phyloP scores from a whole-genome alignment of 305 asterid genomes.

The Fraxinus albicans region DNA sequence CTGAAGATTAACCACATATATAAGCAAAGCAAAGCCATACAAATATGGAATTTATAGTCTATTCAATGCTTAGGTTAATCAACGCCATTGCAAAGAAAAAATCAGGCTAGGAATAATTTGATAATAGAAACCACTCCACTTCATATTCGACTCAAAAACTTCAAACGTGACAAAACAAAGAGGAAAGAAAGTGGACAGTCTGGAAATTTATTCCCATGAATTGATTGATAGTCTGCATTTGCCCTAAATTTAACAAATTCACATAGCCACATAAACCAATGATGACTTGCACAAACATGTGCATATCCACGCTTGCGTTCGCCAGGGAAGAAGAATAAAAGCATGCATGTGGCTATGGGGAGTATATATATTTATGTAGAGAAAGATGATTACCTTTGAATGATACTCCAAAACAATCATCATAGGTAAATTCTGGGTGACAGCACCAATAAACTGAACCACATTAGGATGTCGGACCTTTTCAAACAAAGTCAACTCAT shows the following conservation, averaged over 20 bases:
- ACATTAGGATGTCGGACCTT: conserved; percentile 97
- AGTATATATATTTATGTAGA: neutral
- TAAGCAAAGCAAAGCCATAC: conserved; percentile 7
- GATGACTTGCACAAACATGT: neutral
- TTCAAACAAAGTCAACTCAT: conserved; percentile 82
- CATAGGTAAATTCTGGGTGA: conserved; percentile 94
- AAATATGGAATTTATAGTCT: neutral
- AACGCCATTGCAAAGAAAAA: neutral
- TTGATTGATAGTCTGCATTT: neutral
- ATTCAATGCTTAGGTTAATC: neutral
- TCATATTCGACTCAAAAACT: conserved; percentile 7
- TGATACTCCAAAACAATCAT: conserved; percentile 90
- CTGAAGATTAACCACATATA: conserved; percentile 41
- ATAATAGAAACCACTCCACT: conserved; percentile 1
- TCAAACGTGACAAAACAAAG: neutral
- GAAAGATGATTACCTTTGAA: conserved; percentile 61
- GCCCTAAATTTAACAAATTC: neutral
- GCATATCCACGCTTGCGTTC: neutral
- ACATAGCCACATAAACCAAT: neutral
- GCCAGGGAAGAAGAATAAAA: neutral
- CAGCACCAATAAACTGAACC: conserved; percentile 97
- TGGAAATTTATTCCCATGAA: neutral
- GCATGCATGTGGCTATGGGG: neutral
- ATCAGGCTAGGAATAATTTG: neutral
- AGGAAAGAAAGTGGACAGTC: neutral